Conservation (phyloP, 2,329 filamentous ascomycete genomes). For the Aureobasidium lini region DNA sequence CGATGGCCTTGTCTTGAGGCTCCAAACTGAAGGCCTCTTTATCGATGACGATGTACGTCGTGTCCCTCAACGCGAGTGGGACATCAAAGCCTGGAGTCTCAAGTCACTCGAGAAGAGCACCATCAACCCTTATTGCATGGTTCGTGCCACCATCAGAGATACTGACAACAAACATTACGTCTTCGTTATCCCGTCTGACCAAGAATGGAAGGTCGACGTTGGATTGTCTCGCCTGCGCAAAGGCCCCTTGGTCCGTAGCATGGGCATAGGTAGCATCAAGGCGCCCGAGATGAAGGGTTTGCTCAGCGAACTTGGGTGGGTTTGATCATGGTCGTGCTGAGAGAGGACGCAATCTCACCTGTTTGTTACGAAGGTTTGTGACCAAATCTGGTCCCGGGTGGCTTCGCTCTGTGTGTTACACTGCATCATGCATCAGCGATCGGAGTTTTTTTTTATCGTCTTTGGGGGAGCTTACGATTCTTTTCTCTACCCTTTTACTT, state of each 20-base stretch:
- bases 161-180: constrained; percentile 55
- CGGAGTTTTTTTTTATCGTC: constrained; percentile 5
- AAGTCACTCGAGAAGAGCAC: constrained; percentile 63
- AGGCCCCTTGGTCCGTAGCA: constrained; percentile 47
- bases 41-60: constrained; percentile 91
- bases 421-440: constrained; percentile 15
- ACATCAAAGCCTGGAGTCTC: constrained; percentile 96
- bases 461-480: constrained; percentile 1
- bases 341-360: neutral
- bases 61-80: constrained; percentile 95
- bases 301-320: constrained; percentile 28
- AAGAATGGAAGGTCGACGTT: constrained; percentile 56
- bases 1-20: constrained; percentile 83
- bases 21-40: constrained; percentile 90
- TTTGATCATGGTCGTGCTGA: constrained; percentile 17
- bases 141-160: constrained; percentile 52
- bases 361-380: neutral
- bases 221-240: constrained; percentile 50
- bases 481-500: neutral
- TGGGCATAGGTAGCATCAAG: constrained; percentile 48
- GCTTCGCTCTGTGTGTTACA: neutral
- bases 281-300: constrained; percentile 35
- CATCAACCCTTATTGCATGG: constrained; percentile 32
- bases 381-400: neutral
- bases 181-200: constrained; percentile 51